Base-by-base conservation (phyloP, 176 grass and related monocot species). In the Puya raimondii region DNA sequence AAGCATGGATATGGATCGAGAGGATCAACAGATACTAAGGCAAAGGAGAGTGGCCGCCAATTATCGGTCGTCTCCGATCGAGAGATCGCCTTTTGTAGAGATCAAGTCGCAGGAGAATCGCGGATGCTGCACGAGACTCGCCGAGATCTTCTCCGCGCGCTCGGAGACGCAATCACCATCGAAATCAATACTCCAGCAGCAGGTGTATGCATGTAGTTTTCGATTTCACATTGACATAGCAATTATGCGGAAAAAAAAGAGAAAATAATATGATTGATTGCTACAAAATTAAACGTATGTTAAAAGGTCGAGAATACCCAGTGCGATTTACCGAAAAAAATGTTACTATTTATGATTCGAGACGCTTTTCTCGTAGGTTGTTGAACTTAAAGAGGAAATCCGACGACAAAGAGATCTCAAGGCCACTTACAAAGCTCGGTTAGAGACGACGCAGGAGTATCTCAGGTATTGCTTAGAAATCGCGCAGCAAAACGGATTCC, bases 401-500 rank as follows among this genome's bases (percentile, higher is more conserved):
- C 51, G 0, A 66, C 80, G 29, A 69, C 78, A 91, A 65, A 83
- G 71, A 65, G 78, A 81, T 18, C 75, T 91, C 27, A 84, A 84
- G 84, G 81, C 81, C 26, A 84, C 84, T 25, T 91, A 81, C 73
- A 87, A 76, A 70, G 75, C 68, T 4, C 72, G 75, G 33, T 68
- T 91, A 15, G 84, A 91, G 71, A 81, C 75, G 67, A 83, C 78
- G 54, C 81, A 91, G 88, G 74, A 67, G 16, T 83, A 91, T 29
- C 77, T 91, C 63, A 54, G 88, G 56, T 79, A 79, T 65, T 87
- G 88, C 68, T 76, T 91, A 4, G 88, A 87, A 10, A 65, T 79
- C 54, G 78, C 84, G 50, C 78, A 84, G 84, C 67, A 79, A 58
- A 68, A 84, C 65, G 81, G 71, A 14, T 91, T 91, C 84, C 20